Evolutionary conservation across 1,284 basidiomycete genomes (phyloP).

Genomic region (Irpex sp.): DNA sequence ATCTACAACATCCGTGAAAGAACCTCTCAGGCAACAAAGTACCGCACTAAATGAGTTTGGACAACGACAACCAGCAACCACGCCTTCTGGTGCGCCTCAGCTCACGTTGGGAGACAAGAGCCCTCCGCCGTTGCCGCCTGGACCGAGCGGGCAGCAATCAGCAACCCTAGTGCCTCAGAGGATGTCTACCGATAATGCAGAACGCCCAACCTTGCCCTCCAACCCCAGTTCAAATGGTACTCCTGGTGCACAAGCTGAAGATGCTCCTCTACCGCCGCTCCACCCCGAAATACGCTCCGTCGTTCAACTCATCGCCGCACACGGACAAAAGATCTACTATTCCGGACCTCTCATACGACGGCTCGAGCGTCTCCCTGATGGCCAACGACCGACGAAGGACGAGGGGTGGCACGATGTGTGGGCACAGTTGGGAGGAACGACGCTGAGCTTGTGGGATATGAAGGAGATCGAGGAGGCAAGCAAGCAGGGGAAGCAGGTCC

Average conservation of each 20-base stretch:
- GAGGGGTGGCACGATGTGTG: conserved; percentile 92
- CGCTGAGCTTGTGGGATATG: conserved; percentile 91
- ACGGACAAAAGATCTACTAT: conserved; percentile 77
- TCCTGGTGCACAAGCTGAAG: conserved; percentile 1
- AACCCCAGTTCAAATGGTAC: background rate
- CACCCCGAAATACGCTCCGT: conserved; percentile 80
- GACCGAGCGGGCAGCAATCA: background rate
- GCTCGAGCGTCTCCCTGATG: conserved; percentile 75
- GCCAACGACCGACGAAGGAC: conserved; percentile 66
- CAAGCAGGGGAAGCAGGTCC: conserved; percentile 76
- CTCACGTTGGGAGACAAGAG: background rate
- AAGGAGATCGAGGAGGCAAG: conserved; percentile 79
- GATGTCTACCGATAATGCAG: background rate
- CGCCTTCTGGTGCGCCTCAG: background rate
- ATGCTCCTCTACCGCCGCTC: conserved; percentile 34
- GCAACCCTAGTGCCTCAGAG: background rate
- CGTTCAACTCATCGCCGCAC: conserved; percentile 62
- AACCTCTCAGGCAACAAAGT: background rate
- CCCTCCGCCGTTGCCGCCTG: background rate
- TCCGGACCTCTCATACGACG: conserved; percentile 75
- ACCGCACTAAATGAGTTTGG: background rate
- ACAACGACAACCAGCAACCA: background rate
- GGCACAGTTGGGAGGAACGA: conserved; percentile 92
- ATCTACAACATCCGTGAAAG: conserved; percentile 7
- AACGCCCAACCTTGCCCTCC: background rate